Percentiles rank a stretch among this genome's conserved stretches.
Conservation (phyloP, 305 asterid species). For the Fraxinus greggii region DNA sequence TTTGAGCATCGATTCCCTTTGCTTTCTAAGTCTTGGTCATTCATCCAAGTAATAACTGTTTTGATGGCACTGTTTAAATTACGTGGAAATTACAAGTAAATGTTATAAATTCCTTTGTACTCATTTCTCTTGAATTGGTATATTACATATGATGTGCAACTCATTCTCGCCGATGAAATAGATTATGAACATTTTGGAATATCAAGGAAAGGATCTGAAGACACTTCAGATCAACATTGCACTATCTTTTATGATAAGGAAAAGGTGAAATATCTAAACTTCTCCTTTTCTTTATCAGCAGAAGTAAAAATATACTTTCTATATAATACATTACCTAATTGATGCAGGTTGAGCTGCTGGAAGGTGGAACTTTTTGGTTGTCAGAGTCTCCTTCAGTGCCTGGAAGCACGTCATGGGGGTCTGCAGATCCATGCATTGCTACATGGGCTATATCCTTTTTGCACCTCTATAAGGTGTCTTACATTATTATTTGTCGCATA, state of each 20-base stretch:
- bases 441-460: conserved; percentile 98
- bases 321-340: conserved; percentile 19
- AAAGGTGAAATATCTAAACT: conserved; percentile 49
- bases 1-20: neutral
- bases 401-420: conserved; percentile 98
- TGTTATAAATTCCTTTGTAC: neutral
- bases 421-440: conserved; percentile 77
- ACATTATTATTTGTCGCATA: neutral
- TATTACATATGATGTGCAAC: conserved; percentile 15
- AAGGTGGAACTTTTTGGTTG: conserved; percentile 98
- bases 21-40: neutral
- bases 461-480: conserved; percentile 15
- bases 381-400: conserved; percentile 98
- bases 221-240: conserved; percentile 82
- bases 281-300: neutral
- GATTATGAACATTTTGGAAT: conserved; percentile 90
- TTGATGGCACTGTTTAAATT: neutral
- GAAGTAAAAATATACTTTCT: neutral
- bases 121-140: conserved; percentile 7
- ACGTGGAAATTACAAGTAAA: neutral
- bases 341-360: conserved; percentile 82
- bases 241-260: conserved; percentile 85
- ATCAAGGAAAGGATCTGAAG: conserved; percentile 89
- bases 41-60: conserved; percentile 9
- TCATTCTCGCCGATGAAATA: conserved; percentile 31